Conservation (phyloP, 371 early-diverging fungal genomes). For the Syncephalastrum monosporum region DNA sequence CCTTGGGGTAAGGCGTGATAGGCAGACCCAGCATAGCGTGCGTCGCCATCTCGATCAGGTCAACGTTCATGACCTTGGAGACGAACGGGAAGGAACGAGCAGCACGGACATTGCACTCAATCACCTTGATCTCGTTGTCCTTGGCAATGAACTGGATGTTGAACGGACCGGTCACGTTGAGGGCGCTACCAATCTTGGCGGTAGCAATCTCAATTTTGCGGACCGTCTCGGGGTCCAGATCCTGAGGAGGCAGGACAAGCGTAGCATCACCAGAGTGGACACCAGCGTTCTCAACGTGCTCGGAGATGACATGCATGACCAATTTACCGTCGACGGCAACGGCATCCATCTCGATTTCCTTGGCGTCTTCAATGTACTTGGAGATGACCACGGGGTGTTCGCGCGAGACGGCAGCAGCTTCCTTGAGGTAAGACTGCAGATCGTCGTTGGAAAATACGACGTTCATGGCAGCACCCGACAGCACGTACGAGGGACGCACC, state of each 20-base stretch:
- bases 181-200: conserved; percentile 84
- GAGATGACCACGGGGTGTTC: conserved; percentile 94
- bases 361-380: conserved; percentile 93
- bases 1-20: conserved; percentile 69
- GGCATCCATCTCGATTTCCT: conserved; percentile 96
- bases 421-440: conserved; percentile 73
- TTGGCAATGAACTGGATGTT: conserved; percentile 97
- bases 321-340: conserved; percentile 90
- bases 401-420: conserved; percentile 88
- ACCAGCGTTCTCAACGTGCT: conserved; percentile 97
- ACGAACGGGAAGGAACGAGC: conserved; percentile 95
- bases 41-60: conserved; percentile 93
- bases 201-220: conserved; percentile 85
- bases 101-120: conserved; percentile 96
- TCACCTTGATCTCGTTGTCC: conserved; percentile 94
- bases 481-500: conserved; percentile 93
- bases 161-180: conserved; percentile 96
- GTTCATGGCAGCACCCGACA: conserved; percentile 97
- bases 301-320: conserved; percentile 85
- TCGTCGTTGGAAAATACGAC: conserved; percentile 84
- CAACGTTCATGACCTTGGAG: conserved; percentile 87
- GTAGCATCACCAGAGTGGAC: conserved; percentile 98
- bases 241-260: conserved; percentile 89
- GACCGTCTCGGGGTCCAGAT: conserved; percentile 86
- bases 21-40: conserved; percentile 85